Conservation (phyloP, 257 asterid genomes). For the Eucommia ulmoides region DNA sequence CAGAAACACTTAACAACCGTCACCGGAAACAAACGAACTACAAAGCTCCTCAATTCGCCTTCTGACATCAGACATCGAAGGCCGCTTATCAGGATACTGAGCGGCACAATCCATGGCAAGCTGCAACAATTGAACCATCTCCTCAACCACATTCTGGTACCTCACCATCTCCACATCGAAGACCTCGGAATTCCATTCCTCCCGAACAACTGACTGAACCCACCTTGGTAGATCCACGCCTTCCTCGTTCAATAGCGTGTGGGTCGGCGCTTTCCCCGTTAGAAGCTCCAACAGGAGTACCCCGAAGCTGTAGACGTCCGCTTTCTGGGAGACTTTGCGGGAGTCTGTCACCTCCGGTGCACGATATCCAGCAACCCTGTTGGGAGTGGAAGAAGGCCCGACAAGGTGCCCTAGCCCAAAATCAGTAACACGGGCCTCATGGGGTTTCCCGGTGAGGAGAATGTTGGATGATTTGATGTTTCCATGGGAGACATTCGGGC, state of each 20-base stretch:
- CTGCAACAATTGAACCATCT: background rate
- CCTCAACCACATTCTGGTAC: background rate
- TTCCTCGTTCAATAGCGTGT: background rate
- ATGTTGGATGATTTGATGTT: conserved; percentile 1
- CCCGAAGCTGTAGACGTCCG: conserved; percentile 1
- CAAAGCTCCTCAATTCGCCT: conserved; percentile 1
- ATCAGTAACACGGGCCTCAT: background rate
- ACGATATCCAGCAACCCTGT: background rate
- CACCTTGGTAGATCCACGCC: background rate
- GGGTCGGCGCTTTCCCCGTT: background rate
- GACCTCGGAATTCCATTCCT: conserved; percentile 1
- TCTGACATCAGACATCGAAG: background rate
- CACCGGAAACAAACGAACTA: no score
- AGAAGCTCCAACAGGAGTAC: background rate
- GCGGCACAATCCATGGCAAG: background rate
- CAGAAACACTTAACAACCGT: no score
- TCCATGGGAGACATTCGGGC: background rate
- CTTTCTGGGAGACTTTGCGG: background rate
- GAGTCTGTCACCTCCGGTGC: background rate
- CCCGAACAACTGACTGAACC: background rate
- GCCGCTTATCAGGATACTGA: background rate
- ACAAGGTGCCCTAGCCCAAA: background rate
- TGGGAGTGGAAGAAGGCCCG: conserved; percentile 2
- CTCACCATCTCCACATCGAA: background rate
- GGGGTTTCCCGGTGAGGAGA: background rate